These are phyloP conservation scores for Cyberlindnera mississippiensis DNA, from an alignment of 805 yeast genomes.

Conservation along the genomic window DNA sequence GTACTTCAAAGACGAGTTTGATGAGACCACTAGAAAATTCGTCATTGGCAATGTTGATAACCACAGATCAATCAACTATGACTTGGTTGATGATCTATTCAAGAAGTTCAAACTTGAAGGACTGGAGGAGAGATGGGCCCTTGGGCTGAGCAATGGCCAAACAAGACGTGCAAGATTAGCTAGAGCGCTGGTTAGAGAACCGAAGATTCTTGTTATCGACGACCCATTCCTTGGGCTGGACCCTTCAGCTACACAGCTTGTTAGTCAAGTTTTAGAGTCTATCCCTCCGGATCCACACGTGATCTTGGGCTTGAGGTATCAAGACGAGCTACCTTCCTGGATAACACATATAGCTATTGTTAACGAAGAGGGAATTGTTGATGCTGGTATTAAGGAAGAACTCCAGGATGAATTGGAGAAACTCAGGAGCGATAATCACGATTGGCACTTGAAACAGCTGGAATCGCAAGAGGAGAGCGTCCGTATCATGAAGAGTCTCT, in stretches of 20 bases:
- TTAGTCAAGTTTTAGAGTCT: slow-evolving; percentile 48
- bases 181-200: slow-evolving; percentile 58
- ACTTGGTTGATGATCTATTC: slow-evolving; percentile 40
- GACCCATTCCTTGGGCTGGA: slow-evolving; percentile 94
- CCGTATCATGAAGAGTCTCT: slow-evolving; percentile 17
- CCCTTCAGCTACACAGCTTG: slow-evolving; percentile 59
- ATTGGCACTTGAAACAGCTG: slow-evolving; percentile 11
- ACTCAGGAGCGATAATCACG: slow-evolving; percentile 20
- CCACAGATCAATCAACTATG: slow-evolving; percentile 29
- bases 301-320: slow-evolving; percentile 71
- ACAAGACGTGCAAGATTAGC: slow-evolving; percentile 88
- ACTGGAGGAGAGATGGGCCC: slow-evolving; percentile 69
- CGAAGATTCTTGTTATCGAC: slow-evolving; percentile 69
- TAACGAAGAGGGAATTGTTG: slow-evolving; percentile 47
- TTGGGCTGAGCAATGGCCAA: slow-evolving; percentile 91
- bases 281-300: slow-evolving; percentile 49
- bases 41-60: slow-evolving; percentile 47
- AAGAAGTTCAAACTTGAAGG: slow-evolving; percentile 50
- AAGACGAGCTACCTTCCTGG: slow-evolving; percentile 80
- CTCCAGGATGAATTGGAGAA: slow-evolving; percentile 24
- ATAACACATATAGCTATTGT: slow-evolving; percentile 66
- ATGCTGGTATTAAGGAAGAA: slow-evolving; percentile 42
- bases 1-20: slow-evolving; percentile 78
- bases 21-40: slow-evolving; percentile 60
- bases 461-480: slow-evolving; percentile 16